These are phyloP conservation scores for Helenozyma baotianmanensis DNA, from an alignment of 805 yeast genomes.

Conservation along the genomic window DNA sequence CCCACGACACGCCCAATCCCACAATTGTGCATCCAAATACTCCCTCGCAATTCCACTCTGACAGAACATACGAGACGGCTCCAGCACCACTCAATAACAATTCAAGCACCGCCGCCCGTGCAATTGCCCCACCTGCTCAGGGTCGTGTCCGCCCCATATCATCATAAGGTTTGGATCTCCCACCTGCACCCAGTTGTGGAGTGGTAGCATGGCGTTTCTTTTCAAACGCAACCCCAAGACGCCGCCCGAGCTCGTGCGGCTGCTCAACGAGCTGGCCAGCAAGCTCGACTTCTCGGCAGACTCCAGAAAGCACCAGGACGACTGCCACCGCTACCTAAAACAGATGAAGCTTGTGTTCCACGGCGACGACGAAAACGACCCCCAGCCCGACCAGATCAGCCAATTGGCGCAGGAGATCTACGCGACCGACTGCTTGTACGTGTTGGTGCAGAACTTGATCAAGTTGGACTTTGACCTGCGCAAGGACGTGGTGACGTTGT, in stretches of 20 bases:
- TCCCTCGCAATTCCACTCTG: too few relatives aligned
- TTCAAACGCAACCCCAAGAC: slow-evolving; percentile 90
- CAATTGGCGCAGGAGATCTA: slow-evolving; percentile 78
- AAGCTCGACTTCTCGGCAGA: slow-evolving; percentile 51
- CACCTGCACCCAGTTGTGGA: too few relatives aligned
- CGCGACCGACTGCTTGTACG: slow-evolving; percentile 60
- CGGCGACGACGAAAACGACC: slow-evolving; percentile 63
- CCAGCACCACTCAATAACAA: too few relatives aligned
- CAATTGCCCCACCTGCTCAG: too few relatives aligned
- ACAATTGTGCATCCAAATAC: too few relatives aligned
- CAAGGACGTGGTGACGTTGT: slow-evolving; percentile 71
- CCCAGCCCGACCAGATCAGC: slow-evolving; percentile 69
- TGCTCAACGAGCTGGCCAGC: slow-evolving; percentile 65
- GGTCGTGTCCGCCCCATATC: too few relatives aligned
- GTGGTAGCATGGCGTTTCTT: slow-evolving; percentile 89
- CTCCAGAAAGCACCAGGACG: slow-evolving; percentile 59
- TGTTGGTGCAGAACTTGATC: slow-evolving; percentile 54
- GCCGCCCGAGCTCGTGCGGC: slow-evolving; percentile 76
- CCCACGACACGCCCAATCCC: too few relatives aligned
- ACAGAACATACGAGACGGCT: too few relatives aligned
- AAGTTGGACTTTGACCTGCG: slow-evolving; percentile 84
- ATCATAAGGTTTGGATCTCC: too few relatives aligned
- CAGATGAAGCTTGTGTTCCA: slow-evolving; percentile 64
- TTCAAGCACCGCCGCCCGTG: too few relatives aligned
- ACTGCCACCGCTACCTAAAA: slow-evolving; percentile 56